These are phyloP conservation scores for Eleusine coracana DNA, from an alignment of 176 grass and related monocot genomes.

Conservation along the genomic window DNA sequence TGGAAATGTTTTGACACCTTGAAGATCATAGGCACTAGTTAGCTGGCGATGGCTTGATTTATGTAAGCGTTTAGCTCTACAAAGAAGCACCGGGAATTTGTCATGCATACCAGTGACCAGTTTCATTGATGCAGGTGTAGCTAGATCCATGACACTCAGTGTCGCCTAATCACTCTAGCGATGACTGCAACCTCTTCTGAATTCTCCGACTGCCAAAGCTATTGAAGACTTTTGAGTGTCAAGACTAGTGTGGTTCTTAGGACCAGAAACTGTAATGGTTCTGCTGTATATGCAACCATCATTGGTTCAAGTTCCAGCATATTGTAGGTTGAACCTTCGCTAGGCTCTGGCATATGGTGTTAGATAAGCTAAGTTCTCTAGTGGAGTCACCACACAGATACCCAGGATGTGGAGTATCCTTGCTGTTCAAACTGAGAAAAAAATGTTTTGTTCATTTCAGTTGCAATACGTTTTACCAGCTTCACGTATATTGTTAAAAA, in stretches of 20 bases:
- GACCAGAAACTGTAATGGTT: neutral
- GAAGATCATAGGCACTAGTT: neutral
- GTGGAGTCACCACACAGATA: neutral
- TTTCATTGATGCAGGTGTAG: slow-evolving; percentile 30
- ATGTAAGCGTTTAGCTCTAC: slow-evolving; percentile 1
- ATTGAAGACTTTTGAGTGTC: neutral
- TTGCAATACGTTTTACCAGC: neutral
- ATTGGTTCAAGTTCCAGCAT: neutral
- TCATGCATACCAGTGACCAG: neutral
- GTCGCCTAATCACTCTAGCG: neutral
- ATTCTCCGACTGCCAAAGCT: neutral
- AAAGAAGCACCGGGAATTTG: neutral
- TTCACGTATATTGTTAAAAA: neutral
- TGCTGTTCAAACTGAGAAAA: neutral
- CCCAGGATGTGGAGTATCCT: neutral
- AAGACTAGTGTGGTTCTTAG: neutral
- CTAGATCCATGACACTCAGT: slow-evolving; percentile 5
- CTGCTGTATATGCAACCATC: neutral
- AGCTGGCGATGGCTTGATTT: neutral
- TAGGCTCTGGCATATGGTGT: slow-evolving; percentile 3
- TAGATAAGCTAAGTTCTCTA: neutral
- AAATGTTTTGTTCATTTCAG: neutral
- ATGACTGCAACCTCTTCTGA: neutral
- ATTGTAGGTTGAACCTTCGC: neutral
- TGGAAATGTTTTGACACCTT: neutral